Conservation (phyloP, 805 yeast genomes). For the Ogataea degrootiae region DNA sequence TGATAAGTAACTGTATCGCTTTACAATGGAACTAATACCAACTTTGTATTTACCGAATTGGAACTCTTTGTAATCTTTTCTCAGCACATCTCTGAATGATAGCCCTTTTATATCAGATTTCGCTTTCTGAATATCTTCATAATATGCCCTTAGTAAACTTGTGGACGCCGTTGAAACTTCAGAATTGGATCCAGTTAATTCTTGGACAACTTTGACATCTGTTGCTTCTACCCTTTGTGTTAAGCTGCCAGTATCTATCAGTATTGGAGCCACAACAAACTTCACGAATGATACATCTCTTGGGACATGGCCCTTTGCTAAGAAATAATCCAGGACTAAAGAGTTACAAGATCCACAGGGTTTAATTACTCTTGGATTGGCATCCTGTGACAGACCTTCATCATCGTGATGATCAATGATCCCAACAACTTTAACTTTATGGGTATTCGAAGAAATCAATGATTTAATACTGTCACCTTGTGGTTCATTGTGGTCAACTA, state of each 20-base stretch:
- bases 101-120: conserved; percentile 66
- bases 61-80: conserved; percentile 84
- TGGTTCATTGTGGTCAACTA: conserved; percentile 81
- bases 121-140: conserved; percentile 35
- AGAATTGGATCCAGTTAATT: conserved; percentile 27
- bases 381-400: conserved; percentile 43
- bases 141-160: conserved; percentile 17
- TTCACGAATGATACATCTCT: conserved; percentile 27
- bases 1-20: conserved; percentile 51
- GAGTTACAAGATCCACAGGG: conserved; percentile 77
- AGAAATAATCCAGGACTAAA: conserved; percentile 54
- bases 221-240: conserved; percentile 54
- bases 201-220: conserved; percentile 45
- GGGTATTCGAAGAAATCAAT: conserved; percentile 19
- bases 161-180: conserved; percentile 8
- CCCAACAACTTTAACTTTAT: conserved; percentile 38
- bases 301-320: conserved; percentile 12
- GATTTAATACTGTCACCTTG: conserved; percentile 43
- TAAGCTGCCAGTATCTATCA: conserved; percentile 74
- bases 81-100: conserved; percentile 53
- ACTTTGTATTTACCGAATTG: conserved; percentile 34
- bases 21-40: conserved; percentile 77
- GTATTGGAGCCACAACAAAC: conserved; percentile 55
- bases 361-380: conserved; percentile 57
- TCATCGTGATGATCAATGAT: conserved; percentile 91